phyloP scores from a whole-genome alignment of 495 filamentous ascomycete species.

The Penicillium parvum region DNA sequence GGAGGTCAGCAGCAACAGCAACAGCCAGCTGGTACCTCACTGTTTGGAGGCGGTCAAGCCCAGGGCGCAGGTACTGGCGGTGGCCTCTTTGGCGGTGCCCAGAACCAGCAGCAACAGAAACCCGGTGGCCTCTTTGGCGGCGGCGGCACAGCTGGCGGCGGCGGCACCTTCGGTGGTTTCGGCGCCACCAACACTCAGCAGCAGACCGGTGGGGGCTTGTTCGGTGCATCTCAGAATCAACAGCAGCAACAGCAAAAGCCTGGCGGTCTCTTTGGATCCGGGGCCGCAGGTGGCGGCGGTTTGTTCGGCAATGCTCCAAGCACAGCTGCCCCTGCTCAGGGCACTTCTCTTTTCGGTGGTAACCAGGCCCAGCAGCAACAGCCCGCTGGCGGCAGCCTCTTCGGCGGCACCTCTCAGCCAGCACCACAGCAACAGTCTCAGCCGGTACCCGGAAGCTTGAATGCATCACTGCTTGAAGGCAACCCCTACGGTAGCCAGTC shows the following conservation, averaged over 20 bases:
- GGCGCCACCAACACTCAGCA: slow-evolving; percentile 27
- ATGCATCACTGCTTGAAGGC: slow-evolving; percentile 67
- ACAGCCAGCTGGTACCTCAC: slow-evolving; percentile 32
- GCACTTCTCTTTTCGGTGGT: slow-evolving; percentile 58
- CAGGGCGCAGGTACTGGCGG: slow-evolving; percentile 28
- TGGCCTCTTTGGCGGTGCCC: slow-evolving; percentile 30
- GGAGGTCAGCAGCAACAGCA: slow-evolving; percentile 38
- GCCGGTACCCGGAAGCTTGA: slow-evolving; percentile 58
- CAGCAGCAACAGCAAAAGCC: slow-evolving; percentile 38
- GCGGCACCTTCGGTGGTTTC: slow-evolving; percentile 31
- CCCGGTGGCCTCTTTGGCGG: slow-evolving; percentile 55
- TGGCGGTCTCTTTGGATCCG: slow-evolving; percentile 26
- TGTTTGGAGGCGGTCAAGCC: slow-evolving; percentile 41
- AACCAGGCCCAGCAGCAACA: slow-evolving; percentile 60
- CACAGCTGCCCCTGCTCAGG: slow-evolving; percentile 34
- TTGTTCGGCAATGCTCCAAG: slow-evolving; percentile 43
- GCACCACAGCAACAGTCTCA: slow-evolving; percentile 44
- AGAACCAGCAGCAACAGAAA: slow-evolving; percentile 49
- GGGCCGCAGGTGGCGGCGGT: slow-evolving; percentile 31
- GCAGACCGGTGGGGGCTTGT: slow-evolving; percentile 13
- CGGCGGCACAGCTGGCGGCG: slow-evolving; percentile 9
- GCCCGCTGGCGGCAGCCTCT: slow-evolving; percentile 56
- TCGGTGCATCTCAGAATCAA: slow-evolving; percentile 31
- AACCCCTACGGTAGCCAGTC: slow-evolving; percentile 80
- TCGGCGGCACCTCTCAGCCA: slow-evolving; percentile 56